A percentile compares a stretch with the other conserved stretches of the same genome.
These are phyloP conservation scores for Sordariomycetes sp. DNA, from an alignment of 2,329 filamentous ascomycete species.

Conservation along the genomic window DNA sequence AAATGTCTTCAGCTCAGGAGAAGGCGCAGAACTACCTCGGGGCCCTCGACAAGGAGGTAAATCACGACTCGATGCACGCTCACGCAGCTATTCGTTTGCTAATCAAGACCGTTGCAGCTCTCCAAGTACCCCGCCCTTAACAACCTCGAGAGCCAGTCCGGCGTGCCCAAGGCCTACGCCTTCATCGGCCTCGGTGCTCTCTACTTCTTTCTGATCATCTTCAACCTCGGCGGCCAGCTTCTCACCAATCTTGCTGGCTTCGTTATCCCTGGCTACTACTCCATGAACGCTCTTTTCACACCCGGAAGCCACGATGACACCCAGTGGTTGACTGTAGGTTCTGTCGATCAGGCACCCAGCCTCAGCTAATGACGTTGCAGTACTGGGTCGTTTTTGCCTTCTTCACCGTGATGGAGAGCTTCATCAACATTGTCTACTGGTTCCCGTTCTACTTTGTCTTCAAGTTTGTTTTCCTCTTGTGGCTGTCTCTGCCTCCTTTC, in stretches of 20 bases:
- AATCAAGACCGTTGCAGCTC: conserved; percentile 40
- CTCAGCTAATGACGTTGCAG: conserved; percentile 28
- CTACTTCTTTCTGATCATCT: conserved; percentile 87
- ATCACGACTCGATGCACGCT: conserved; percentile 16
- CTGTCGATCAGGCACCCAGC: conserved; percentile 1
- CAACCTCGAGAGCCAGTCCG: conserved; percentile 79
- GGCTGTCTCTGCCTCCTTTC: conserved; percentile 94
- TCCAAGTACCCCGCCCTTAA: conserved; percentile 77
- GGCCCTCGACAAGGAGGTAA: conserved; percentile 76
- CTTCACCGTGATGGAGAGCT: conserved; percentile 75
- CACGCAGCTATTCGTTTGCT: not conserved
- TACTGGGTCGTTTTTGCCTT: conserved; percentile 86
- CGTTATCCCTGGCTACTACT: conserved; percentile 77
- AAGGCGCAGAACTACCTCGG: conserved; percentile 68
- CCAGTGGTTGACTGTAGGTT: conserved; percentile 65
- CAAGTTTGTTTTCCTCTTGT: conserved; percentile 96
- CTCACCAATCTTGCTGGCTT: conserved; percentile 83
- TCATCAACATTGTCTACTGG: conserved; percentile 82
- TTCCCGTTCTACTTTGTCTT: conserved; percentile 99
- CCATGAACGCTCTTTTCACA: conserved; percentile 67
- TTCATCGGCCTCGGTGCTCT: conserved; percentile 66
- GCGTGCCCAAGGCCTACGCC: conserved; percentile 77
- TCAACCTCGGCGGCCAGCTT: conserved; percentile 85
- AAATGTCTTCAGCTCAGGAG: conserved; percentile 67
- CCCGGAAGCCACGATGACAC: conserved; percentile 67